A percentile compares a stretch with the other conserved stretches of the same genome.
phyloP scores from a whole-genome alignment of 2,329 filamentous ascomycete genomes.

The Curvularia spicifera region DNA sequence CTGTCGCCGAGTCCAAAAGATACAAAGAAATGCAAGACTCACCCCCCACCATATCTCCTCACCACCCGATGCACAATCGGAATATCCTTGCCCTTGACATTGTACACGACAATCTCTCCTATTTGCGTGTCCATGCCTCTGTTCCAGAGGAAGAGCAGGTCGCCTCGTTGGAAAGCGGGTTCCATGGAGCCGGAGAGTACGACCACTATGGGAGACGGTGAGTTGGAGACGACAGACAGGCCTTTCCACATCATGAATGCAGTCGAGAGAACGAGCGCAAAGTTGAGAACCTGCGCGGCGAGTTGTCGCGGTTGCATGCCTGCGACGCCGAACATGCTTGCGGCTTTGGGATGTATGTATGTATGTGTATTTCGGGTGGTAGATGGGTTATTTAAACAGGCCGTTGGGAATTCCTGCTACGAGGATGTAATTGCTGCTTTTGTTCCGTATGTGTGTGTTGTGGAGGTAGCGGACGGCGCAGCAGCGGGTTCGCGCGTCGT shows the following conservation, averaged over 20 bases:
- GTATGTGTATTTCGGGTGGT: not conserved
- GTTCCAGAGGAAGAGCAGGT: conserved; percentile 80
- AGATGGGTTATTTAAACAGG: too few species aligned
- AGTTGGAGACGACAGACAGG: conserved; percentile 76
- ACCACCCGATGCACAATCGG: conserved; percentile 96
- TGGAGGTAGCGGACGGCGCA: conserved; percentile 1
- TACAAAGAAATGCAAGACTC: conserved; percentile 35
- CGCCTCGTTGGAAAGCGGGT: conserved; percentile 79
- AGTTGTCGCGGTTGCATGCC: conserved; percentile 77
- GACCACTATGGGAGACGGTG: conserved; percentile 73
- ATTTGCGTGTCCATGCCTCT: conserved; percentile 67
- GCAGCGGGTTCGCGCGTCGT: conserved; percentile 11
- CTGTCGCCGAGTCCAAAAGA: not conserved
- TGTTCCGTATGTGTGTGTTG: not conserved
- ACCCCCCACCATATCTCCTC: conserved; percentile 68
- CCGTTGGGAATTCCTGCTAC: not conserved
- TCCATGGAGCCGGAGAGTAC: conserved; percentile 88
- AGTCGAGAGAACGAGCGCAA: conserved; percentile 85
- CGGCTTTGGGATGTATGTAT: conserved; percentile 1
- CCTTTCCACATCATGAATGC: conserved; percentile 95
- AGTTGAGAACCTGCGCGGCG: conserved; percentile 84
- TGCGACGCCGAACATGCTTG: conserved; percentile 57
- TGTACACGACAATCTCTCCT: conserved; percentile 79
- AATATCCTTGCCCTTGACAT: conserved; percentile 91
- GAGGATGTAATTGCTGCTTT: not conserved